Evolutionary conservation across 768 basidiomycete species (phyloP).

Genomic region (Podaxis sp.): DNA sequence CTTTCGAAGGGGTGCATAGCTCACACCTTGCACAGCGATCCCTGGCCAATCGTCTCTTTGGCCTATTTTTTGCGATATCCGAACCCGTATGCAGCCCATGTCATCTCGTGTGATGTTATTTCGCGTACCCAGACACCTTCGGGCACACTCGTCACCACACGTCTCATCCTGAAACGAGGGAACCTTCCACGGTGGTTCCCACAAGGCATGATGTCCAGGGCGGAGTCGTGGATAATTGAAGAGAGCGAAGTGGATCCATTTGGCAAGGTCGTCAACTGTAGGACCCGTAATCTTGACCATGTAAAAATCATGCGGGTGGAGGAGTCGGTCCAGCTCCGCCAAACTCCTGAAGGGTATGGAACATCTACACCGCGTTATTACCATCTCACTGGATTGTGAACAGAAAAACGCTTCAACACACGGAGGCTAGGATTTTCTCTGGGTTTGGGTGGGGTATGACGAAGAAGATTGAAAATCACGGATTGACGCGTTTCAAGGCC

Average conservation of each 20-base stretch:
- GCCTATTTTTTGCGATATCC: slow-evolving; percentile 96
- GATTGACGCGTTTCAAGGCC: slow-evolving; percentile 79
- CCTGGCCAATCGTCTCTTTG: slow-evolving; percentile 89
- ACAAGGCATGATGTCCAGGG: slow-evolving; percentile 74
- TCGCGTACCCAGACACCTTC: slow-evolving; percentile 71
- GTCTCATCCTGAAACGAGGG: slow-evolving; percentile 90
- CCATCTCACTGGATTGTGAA: neutral
- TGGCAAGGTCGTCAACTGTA: slow-evolving; percentile 72
- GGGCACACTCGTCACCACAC: slow-evolving; percentile 80
- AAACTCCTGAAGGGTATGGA: slow-evolving; percentile 68
- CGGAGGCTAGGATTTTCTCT: slow-evolving; percentile 85
- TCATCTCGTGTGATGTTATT: slow-evolving; percentile 94
- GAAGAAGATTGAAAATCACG: slow-evolving; percentile 83
- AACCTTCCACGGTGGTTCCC: slow-evolving; percentile 93
- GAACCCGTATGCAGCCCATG: slow-evolving; percentile 91
- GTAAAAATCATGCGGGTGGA: slow-evolving; percentile 93
- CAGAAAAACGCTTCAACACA: slow-evolving; percentile 81
- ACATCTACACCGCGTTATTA: neutral
- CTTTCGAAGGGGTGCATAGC: slow-evolving; percentile 12
- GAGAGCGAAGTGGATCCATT: slow-evolving; percentile 91
- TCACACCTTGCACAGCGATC: slow-evolving; percentile 59
- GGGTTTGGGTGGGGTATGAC: slow-evolving; percentile 90
- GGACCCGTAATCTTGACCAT: slow-evolving; percentile 90
- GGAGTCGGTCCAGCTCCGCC: slow-evolving; percentile 74
- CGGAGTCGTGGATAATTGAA: slow-evolving; percentile 94